Evolutionary conservation across 2,329 filamentous ascomycete genomes (phyloP), one percentile per base, ranked within the genome.

Genomic region (Diaporthe caulivora): DNA sequence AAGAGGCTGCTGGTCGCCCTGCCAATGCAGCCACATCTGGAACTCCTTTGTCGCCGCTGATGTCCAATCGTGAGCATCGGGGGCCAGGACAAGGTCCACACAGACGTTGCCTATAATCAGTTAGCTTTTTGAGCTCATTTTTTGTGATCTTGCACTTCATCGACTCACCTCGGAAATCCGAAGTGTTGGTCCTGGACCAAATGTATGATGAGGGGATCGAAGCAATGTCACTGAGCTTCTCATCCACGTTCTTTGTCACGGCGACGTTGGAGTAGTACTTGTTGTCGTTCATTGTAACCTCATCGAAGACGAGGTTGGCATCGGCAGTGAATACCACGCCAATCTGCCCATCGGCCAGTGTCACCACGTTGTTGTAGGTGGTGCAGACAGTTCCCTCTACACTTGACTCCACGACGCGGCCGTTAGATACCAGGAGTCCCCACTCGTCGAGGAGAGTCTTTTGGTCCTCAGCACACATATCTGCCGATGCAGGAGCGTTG

Each of bases 1-100:
- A 10, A 72, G 70, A 15, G 70, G 70, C 15, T n/a, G 58, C 29
- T 72, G 70, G 26, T 72, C 60, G 7, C 70, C 70, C 37, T 72
- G 70, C 70, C 70, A 72, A 51, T 72, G 70, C 9, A 72, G 40
- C 70, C 70, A 72, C 70, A 72, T 72, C 51, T 65, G 60, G 60
- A 72, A 37, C 18, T 72, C 70, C 60, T 72, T 65, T 42, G 70
- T 72, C 21, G 70, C 37, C 17, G 70, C 60, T 26, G 70, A 72
- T 17, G 58, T 67, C 70, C 58, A 54, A 26, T 72, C 70, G n/a
- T 72, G 58, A 3, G 37, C 51, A 10, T 53, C 62, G 21, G 70
- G 58, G 49, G 58, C 70, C 10, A 72, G 13, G 18, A 72, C 70
- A 13, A 72, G 29, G 58, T 72, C 70, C 37, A 72, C 42, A 21